These are phyloP conservation scores for Mucor circinelloides DNA, from an alignment of 371 early-diverging fungal genomes.

Conservation along the genomic window DNA sequence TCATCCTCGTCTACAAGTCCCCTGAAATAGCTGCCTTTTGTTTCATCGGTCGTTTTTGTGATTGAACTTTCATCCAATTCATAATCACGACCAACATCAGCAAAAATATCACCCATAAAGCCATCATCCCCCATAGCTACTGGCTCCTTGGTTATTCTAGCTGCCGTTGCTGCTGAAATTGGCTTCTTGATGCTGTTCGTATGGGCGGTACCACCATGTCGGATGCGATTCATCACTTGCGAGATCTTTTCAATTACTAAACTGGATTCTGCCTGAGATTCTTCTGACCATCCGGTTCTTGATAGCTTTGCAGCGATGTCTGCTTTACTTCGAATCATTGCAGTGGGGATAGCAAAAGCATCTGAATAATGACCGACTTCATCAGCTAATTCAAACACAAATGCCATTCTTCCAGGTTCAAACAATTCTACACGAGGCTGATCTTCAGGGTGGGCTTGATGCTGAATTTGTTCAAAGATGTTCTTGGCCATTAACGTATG, in stretches of 20 bases:
- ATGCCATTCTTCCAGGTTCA: conserved; percentile 79
- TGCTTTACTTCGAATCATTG: conserved; percentile 75
- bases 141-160: conserved; percentile 1
- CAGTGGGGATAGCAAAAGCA: conserved; percentile 72
- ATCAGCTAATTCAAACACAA: conserved; percentile 69
- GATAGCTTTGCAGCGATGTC: conserved; percentile 46
- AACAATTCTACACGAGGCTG: conserved; percentile 68
- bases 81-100: conserved; percentile 84
- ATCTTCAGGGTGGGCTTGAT: conserved; percentile 22
- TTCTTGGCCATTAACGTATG: conserved; percentile 39
- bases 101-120: conserved; percentile 79
- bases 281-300: conserved; percentile 33
- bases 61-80: conserved; percentile 44
- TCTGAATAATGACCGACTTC: conserved; percentile 56
- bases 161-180: conserved; percentile 16
- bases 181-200: conserved; percentile 34
- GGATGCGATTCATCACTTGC: conserved; percentile 57
- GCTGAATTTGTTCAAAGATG: conserved; percentile 39
- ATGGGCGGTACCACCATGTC: conserved; percentile 15
- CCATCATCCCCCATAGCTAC: conserved; percentile 23
- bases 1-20: conserved; percentile 27
- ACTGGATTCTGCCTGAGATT: conserved; percentile 51
- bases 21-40: conserved; percentile 26
- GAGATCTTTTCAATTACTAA: conserved; percentile 76
- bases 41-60: conserved; percentile 15